Evolutionary conservation across 179 eudicot genomes (phyloP).

Genomic region (Beta corolliflora): DNA sequence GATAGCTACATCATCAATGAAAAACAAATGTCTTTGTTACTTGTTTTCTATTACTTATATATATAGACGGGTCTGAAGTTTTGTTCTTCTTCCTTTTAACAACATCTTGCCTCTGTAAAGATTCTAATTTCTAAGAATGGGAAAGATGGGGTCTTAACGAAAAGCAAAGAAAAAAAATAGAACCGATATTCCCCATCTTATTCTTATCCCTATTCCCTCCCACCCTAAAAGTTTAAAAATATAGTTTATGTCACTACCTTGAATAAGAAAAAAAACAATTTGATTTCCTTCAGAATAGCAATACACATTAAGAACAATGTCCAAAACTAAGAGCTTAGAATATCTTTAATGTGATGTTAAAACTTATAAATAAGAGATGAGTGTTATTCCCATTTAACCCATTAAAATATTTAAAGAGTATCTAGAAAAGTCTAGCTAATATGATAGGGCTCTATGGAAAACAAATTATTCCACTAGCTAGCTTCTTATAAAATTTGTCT

Average conservation of each 20-base stretch:
- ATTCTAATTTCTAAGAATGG: slow-evolving; percentile 11
- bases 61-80: background rate
- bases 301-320: background rate
- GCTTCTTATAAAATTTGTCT: no score
- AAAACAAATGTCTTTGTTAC: background rate
- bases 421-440: background rate
- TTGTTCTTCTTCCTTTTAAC: background rate
- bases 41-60: background rate
- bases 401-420: background rate
- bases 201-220: background rate
- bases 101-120: slow-evolving; percentile 13
- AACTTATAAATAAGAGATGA: background rate
- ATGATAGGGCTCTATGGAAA: background rate
- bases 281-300: background rate
- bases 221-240: background rate
- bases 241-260: background rate
- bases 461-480: no score
- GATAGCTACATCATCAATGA: background rate
- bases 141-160: slow-evolving; percentile 3
- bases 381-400: background rate
- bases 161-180: slow-evolving; percentile 2
- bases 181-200: slow-evolving; percentile 27
- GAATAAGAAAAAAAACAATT: background rate
- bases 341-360: background rate
- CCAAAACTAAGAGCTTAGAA: background rate